These are phyloP conservation scores for Colletotrichum kahawae DNA, from an alignment of 2,329 filamentous ascomycete species.

Conservation along the genomic window DNA sequence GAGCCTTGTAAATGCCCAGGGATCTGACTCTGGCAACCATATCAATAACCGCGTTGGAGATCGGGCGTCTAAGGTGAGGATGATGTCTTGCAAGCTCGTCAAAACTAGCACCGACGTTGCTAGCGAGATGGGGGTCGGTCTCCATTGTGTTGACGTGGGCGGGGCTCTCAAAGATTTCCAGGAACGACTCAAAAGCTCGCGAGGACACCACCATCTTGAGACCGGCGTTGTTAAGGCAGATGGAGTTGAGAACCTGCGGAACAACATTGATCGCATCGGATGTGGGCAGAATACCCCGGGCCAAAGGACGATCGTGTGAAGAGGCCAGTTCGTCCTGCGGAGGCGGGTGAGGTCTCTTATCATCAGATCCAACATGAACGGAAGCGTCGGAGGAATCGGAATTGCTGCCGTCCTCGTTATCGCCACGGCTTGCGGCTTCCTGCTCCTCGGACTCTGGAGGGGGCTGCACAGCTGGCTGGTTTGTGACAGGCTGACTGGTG, in stretches of 20 bases:
- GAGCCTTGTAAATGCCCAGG: constrained; percentile 74
- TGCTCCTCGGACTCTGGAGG: constrained; percentile 25
- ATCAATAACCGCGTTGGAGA: constrained; percentile 84
- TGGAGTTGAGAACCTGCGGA: constrained; percentile 87
- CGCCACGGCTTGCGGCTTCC: constrained; percentile 23
- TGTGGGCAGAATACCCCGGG: constrained; percentile 82
- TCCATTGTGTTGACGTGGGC: constrained; percentile 86
- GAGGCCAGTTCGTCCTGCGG: constrained; percentile 49
- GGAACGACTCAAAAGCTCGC: constrained; percentile 81
- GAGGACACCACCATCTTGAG: constrained; percentile 88
- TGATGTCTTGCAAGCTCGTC: constrained; percentile 96
- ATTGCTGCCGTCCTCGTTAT: constrained; percentile 38
- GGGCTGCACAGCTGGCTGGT: constrained; percentile 34
- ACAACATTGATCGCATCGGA: constrained; percentile 87
- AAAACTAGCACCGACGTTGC: constrained; percentile 80
- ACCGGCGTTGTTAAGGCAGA: constrained; percentile 87
- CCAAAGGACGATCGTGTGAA: constrained; percentile 46
- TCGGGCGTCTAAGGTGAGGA: constrained; percentile 78
- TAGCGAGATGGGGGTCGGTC: constrained; percentile 71
- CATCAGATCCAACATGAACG: constrained; percentile 42
- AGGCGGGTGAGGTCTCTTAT: constrained; percentile 57
- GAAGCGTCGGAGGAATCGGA: constrained; percentile 44
- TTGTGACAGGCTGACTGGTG: constrained; percentile 57
- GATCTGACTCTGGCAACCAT: constrained; percentile 85
- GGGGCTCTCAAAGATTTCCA: constrained; percentile 96